Conservation (phyloP, 2,329 filamentous ascomycete genomes). For the Claviceps maximensis region DNA sequence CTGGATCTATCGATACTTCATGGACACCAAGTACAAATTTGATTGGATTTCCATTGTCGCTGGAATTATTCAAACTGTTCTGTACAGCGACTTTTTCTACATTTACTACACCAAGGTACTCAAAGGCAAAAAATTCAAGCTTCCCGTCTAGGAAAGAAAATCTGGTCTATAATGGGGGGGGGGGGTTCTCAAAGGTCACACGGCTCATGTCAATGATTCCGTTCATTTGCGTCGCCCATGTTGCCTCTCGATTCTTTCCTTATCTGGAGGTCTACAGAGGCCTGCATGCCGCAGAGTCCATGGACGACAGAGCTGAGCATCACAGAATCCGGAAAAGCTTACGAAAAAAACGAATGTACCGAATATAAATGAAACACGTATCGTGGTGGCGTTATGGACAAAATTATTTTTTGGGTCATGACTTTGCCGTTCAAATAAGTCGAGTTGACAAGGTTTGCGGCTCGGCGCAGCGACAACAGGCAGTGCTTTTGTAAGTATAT, state of each 20-base stretch:
- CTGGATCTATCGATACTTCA: constrained; percentile 86
- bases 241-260: background rate
- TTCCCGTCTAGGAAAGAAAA: constrained; percentile 60
- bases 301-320: background rate
- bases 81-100: constrained; percentile 99
- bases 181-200: background rate
- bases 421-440: background rate
- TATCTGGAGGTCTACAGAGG: background rate
- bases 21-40: constrained; percentile 55
- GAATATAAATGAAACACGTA: constrained; percentile 2
- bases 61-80: constrained; percentile 80
- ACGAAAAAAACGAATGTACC: background rate
- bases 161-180: background rate
- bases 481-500: background rate
- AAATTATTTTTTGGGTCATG: background rate
- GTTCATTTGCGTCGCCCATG: background rate
- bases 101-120: constrained; percentile 97
- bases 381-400: constrained; percentile 3
- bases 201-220: background rate
- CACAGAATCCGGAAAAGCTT: background rate
- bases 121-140: constrained; percentile 79
- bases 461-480: background rate
- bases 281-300: too few species aligned
- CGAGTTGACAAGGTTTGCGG: background rate
- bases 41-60: constrained; percentile 83